These are phyloP conservation scores for Tetrahymena borealis DNA, from an alignment of 73 alveolate genomes.

Conservation along the genomic window DNA sequence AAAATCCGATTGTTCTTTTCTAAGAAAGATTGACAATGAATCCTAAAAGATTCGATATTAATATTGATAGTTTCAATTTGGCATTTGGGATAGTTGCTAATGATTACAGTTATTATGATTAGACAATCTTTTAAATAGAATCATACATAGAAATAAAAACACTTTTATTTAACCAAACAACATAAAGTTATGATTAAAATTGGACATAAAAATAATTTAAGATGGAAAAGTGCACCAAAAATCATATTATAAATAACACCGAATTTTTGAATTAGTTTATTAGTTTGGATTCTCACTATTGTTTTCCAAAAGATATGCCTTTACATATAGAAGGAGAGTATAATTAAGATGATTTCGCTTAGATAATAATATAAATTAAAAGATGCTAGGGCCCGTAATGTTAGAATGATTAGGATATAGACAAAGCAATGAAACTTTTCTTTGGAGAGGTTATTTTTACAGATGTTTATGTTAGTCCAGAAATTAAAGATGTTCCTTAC, in stretches of 20 bases:
- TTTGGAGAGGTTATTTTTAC: background rate
- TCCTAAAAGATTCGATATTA: background rate
- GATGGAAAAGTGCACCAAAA: background rate
- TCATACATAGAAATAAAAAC: background rate
- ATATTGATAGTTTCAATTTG: background rate
- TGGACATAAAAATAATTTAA: background rate
- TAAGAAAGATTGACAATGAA: background rate
- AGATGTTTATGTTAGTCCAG: background rate
- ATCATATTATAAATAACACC: background rate
- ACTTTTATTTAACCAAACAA: background rate
- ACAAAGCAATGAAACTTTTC: background rate
- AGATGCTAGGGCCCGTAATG: background rate
- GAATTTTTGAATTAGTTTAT: background rate
- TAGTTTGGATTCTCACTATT: background rate
- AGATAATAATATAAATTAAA: background rate
- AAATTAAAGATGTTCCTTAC: background rate
- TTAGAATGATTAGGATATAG: background rate
- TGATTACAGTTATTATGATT: too few species aligned
- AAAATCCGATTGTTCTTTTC: background rate
- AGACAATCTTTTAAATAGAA: background rate
- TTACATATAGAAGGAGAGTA: background rate
- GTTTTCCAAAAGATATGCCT: background rate
- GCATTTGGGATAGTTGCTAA: background rate
- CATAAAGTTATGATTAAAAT: background rate
- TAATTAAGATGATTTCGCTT: background rate